Percentiles rank a stretch among this genome's conserved stretches.
Evolutionary conservation across 176 grass and related monocot species (phyloP).

Genomic region (Pontederia crassipes): DNA sequence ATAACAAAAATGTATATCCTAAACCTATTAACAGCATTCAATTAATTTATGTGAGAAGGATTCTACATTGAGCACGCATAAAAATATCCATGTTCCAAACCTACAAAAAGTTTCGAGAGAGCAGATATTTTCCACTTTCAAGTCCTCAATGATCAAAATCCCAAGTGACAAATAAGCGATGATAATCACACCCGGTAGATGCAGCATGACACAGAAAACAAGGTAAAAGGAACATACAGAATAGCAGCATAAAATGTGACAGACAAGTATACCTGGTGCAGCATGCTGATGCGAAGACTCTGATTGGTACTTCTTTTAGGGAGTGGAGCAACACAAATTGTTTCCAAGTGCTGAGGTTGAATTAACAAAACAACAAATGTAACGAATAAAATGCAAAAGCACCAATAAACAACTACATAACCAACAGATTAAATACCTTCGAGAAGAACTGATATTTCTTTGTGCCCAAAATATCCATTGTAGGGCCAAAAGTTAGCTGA

Average conservation of each 20-base stretch:
- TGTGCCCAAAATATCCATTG: slow-evolving; percentile 86
- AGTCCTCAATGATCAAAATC: neutral
- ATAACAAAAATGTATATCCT: too few relatives aligned
- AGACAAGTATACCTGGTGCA: slow-evolving; percentile 61
- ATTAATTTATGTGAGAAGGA: too few relatives aligned
- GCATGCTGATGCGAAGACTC: slow-evolving; percentile 78
- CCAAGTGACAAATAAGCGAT: neutral
- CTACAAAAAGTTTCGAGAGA: too few relatives aligned
- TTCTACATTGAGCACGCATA: too few relatives aligned
- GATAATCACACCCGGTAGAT: neutral
- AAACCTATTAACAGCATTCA: too few relatives aligned
- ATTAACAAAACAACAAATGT: neutral
- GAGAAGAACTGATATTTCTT: slow-evolving; percentile 91
- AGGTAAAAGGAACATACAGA: neutral
- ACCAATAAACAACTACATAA: slow-evolving; percentile 7
- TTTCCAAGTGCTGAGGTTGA: slow-evolving; percentile 66
- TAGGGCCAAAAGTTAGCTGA: slow-evolving; percentile 54
- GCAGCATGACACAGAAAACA: too few relatives aligned
- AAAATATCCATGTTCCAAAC: neutral
- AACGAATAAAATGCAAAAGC: slow-evolving; percentile 7
- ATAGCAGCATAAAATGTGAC: neutral
- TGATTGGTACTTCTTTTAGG: slow-evolving; percentile 71
- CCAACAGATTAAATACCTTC: slow-evolving; percentile 50
- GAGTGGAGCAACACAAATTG: slow-evolving; percentile 57
- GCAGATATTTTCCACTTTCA: too few relatives aligned